Evolutionary conservation across 192 early-diverging fungal species (phyloP), one percentile per base, ranked within the genome.

Genomic region (Coemansia nantahalensis): DNA sequence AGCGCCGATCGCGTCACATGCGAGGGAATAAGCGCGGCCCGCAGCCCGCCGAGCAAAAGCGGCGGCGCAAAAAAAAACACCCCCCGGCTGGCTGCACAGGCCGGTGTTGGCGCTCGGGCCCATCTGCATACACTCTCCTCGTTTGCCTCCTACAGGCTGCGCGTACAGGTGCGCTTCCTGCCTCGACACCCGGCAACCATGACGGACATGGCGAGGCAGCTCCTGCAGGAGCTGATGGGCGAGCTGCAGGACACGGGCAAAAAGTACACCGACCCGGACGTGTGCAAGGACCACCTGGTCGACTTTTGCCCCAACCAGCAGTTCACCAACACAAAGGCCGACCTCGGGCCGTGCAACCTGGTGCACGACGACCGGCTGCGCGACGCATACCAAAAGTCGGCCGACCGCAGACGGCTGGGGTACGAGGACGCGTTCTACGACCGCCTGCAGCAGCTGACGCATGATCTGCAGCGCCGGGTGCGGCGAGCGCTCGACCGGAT

Each of bases 241-340:
- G 55, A 62, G 23, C 53, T 54, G 43, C 65, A 76, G 54, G 60
- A 66, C 48, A 67, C 37, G 16, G 65, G 64, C 45, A 68, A 56
- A 46, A 59, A 42, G 32, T 76, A 68, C 50, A 76, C 64, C 0
- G 65, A 76, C 17, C 26, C 51, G 3, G 61, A 68, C 23, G 83
- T 90, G 32, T 90, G 88, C 62, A 90, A 88, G 45, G 74, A 90
- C 57, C 84, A 87, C 56, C 65, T 90, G 39, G 88, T 91, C n/a
- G 83, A 83, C 37, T 90, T 90, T 48, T 92, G 90, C 48, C 89
- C 90, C 18, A 80, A 83, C 46, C 81, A 83, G 44, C 73, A 89
- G n/a, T 92, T 92, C 68, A 85, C 84, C 49, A 92, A 92, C 66
- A 92, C 90, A 5, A 92, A 92, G 68, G 86, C 85, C 18, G 89